Conservation (phyloP, 148 eudicot species). For the Cornus florida region DNA sequence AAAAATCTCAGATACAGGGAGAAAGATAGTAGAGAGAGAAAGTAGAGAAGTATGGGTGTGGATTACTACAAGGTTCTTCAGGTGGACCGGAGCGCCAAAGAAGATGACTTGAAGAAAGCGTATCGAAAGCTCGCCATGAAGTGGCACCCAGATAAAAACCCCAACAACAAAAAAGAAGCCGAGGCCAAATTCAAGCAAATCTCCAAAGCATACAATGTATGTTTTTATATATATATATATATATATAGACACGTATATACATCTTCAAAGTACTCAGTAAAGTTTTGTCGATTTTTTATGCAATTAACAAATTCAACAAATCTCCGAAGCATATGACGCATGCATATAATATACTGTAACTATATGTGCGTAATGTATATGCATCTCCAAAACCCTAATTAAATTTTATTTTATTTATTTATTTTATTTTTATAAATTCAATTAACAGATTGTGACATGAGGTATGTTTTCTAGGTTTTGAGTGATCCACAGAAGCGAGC, state of each 20-base stretch:
- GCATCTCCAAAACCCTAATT: background rate
- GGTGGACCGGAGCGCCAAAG: slow-evolving; percentile 56
- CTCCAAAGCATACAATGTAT: slow-evolving; percentile 76
- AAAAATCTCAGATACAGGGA: background rate
- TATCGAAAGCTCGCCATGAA: slow-evolving; percentile 74
- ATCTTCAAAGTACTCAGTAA: background rate
- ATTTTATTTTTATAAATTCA: background rate
- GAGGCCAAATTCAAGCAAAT: slow-evolving; percentile 84
- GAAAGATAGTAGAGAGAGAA: slow-evolving; percentile 11
- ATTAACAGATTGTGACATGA: background rate
- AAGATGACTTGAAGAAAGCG: slow-evolving; percentile 66
- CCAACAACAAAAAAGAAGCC: slow-evolving; percentile 65
- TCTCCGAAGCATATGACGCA: no score
- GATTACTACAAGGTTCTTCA: slow-evolving; percentile 66
- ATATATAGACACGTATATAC: background rate
- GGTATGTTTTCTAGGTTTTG: slow-evolving; percentile 47
- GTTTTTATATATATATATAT: background rate
- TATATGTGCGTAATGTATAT: background rate
- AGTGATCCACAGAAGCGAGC: slow-evolving; percentile 84
- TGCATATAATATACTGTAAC: no score
- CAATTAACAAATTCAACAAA: background rate
- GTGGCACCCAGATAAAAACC: slow-evolving; percentile 82
- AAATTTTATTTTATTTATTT: background rate
- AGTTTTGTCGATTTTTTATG: background rate
- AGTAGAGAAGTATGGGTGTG: slow-evolving; percentile 43